Conservation (phyloP, 768 basidiomycete species). For the Podaxis rugospora region DNA sequence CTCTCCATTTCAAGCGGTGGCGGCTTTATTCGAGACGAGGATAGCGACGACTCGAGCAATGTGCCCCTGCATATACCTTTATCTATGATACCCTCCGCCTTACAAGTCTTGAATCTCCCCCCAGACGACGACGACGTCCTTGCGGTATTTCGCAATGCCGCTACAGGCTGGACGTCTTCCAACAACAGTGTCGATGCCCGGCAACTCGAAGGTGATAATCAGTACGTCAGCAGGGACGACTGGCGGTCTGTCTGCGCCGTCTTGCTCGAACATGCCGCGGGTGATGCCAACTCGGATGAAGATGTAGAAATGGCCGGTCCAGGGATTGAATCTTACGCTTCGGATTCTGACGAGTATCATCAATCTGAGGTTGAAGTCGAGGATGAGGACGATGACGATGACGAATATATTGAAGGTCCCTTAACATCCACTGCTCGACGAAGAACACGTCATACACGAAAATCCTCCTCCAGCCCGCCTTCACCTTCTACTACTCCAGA, state of each 20-base stretch:
- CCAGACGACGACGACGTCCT: conserved; percentile 74
- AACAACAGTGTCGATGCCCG: conserved; percentile 14
- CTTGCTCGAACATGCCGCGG: conserved; percentile 46
- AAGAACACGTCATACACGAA: conserved; percentile 9
- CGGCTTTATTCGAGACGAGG: conserved; percentile 27
- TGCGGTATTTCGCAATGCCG: conserved; percentile 69
- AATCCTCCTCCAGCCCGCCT: conserved; percentile 5
- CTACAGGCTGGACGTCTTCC: conserved; percentile 58
- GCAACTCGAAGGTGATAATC: conserved; percentile 18
- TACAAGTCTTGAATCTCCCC: conserved; percentile 59
- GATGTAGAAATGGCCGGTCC: conserved; percentile 3
- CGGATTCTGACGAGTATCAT: conserved; percentile 18
- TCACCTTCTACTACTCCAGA: conserved; percentile 4
- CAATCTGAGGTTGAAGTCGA: conserved; percentile 26
- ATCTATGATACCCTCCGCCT: conserved; percentile 53
- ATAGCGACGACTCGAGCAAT: conserved; percentile 8
- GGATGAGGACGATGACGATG: conserved; percentile 22
- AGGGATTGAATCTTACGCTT: conserved; percentile 10
- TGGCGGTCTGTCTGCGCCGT: conserved; percentile 82
- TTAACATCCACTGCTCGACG: conserved; percentile 18
- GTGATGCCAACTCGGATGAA: conserved; percentile 20
- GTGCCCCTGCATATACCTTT: conserved; percentile 41
- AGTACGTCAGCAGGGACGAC: conserved; percentile 56
- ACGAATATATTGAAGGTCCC: conserved; percentile 20
- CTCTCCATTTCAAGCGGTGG: conserved; percentile 16